Percentiles rank a stretch among this genome's conserved stretches.
Evolutionary conservation across 2,329 filamentous ascomycete genomes (phyloP).

Genomic region (Botrytis pseudocinerea): DNA sequence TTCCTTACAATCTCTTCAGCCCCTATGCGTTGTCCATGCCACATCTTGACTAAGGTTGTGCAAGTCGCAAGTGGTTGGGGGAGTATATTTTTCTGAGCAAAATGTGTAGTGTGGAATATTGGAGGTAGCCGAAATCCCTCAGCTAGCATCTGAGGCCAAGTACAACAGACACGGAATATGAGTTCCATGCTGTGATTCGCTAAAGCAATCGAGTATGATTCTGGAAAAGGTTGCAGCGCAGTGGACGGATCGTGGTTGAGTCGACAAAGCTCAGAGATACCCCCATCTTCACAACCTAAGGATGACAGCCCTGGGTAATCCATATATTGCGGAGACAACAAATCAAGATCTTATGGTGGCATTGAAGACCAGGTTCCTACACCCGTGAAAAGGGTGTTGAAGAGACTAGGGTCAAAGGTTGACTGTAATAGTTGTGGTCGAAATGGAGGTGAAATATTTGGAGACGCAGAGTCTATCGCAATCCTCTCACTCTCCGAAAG

Average conservation of each 20-base stretch:
- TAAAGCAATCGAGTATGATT: neutral
- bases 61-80: neutral
- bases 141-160: neutral
- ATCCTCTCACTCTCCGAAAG: neutral
- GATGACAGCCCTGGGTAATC: neutral
- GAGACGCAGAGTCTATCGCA: neutral
- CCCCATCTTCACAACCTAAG: neutral
- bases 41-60: neutral
- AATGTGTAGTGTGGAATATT: neutral
- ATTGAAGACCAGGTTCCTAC: neutral
- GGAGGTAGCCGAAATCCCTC: neutral
- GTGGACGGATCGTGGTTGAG: neutral
- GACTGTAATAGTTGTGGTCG: neutral
- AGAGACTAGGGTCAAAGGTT: neutral
- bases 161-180: neutral
- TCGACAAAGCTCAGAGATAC: neutral
- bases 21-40: neutral
- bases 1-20: neutral
- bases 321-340: neutral
- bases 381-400: neutral
- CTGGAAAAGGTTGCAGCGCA: neutral
- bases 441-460: neutral
- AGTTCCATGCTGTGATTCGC: neutral
- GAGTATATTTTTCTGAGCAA: neutral
- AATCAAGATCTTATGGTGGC: neutral